Base-by-base conservation (phyloP, 805 yeast genomes). In the Yamadazyma olivae region DNA sequence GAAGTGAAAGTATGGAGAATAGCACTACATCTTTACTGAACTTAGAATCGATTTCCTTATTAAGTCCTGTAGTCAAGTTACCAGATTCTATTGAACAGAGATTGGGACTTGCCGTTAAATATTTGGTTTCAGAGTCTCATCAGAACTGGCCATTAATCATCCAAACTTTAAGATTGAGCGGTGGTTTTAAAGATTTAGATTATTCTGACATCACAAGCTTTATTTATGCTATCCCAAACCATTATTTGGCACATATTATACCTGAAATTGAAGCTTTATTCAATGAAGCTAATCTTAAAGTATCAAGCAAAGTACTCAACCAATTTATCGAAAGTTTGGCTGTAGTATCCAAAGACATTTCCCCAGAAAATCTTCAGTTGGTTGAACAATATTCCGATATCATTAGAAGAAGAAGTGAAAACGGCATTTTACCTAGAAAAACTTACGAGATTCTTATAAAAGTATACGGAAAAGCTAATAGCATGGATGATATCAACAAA, bases 101-200 rank as follows among this genome's bases (percentile, higher is more conserved):
- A 22, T 45, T 76, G 6, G 72, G 71, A 0, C 59, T 67, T 10
- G 54, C 74, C 0, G 46, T 67, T 3, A 64, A 61, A 33, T 62
- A 55, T 42, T 58, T 75, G 23, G 61, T 67, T 0, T 55, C 63
- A 15, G 51, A 59, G 32, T 57, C 61, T 15, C 47, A 57, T 20
- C 73, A 70, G 36, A 63, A 74, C 45, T 76, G 81, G 81, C 50
- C 50, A 1, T 56, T 74, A 29, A 74, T 74, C 9, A 47, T 76
- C 8, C 56, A 62, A 10, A 68, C 63, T 33, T 54, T 68, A 20
- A 43, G 53, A 13, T 40, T 42, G 2, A 50, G 55, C 4, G 65
- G 63, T 1, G 77, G 77, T 0, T 56, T 73, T 17, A 26, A 27
- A 6, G 64, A 48, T 5, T 30, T 71, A 10, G 33, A 56, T 0